Evolutionary conservation across 139 green algal species (phyloP).

Genomic region (Chlamydomonas asymmetrica): DNA sequence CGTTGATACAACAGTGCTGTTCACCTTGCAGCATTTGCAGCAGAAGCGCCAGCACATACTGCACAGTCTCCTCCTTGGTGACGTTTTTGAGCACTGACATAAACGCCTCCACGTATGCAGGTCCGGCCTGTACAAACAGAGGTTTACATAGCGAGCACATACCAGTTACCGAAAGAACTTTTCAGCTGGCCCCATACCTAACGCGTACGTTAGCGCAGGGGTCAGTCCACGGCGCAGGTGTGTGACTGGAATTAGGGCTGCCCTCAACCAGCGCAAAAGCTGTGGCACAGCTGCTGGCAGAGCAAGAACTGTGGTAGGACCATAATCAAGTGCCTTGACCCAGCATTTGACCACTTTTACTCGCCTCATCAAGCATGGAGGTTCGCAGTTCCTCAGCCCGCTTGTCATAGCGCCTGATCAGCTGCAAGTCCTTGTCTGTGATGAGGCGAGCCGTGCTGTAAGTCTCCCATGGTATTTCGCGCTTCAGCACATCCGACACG

Average conservation of each 20-base stretch:
- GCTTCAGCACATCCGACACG: slow-evolving; percentile 23
- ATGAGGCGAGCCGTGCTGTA: slow-evolving; percentile 85
- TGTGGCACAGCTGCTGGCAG: too few relatives aligned
- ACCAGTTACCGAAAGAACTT: too few relatives aligned
- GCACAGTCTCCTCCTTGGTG: slow-evolving; percentile 89
- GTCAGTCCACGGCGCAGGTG: too few relatives aligned
- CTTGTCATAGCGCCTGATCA: slow-evolving; percentile 81
- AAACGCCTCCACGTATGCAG: slow-evolving; percentile 76
- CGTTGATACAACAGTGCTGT: background rate
- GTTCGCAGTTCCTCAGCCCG: slow-evolving; percentile 56
- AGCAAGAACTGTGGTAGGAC: too few relatives aligned
- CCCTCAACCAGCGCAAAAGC: too few relatives aligned
- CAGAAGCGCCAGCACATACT: slow-evolving; percentile 88
- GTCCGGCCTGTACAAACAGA: slow-evolving; percentile 67
- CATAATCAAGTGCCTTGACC: too few relatives aligned
- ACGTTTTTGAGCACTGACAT: slow-evolving; percentile 86
- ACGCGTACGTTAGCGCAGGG: too few relatives aligned
- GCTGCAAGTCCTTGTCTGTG: slow-evolving; percentile 56
- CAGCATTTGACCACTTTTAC: too few relatives aligned
- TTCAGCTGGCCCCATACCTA: too few relatives aligned
- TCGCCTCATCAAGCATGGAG: slow-evolving; percentile 74
- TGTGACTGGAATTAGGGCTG: too few relatives aligned
- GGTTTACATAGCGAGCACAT: too few relatives aligned
- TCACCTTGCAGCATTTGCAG: slow-evolving; percentile 77
- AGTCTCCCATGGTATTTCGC: slow-evolving; percentile 62